Evolutionary conservation across 108 stramenopile species (phyloP).

Genomic region (Seminavis robusta): DNA sequence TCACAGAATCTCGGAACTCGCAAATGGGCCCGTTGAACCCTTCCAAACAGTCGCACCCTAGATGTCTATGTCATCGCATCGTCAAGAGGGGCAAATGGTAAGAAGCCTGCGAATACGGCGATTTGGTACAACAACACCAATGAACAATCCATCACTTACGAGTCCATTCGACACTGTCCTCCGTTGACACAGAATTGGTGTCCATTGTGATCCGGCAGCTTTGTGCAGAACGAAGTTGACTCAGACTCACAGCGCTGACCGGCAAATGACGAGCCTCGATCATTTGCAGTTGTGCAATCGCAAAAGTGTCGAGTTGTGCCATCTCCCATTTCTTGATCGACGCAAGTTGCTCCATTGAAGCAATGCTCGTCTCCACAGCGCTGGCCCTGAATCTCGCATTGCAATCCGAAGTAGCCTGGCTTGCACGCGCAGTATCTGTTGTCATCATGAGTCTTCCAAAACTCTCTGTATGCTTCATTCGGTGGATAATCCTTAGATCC

Average conservation of each 20-base stretch:
- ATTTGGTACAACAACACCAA: conserved; percentile 1
- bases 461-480: conserved; percentile 7
- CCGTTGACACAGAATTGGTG: conserved; percentile 17
- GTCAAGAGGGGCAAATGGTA: conserved; percentile 8
- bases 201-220: background rate
- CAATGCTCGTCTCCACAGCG: conserved; percentile 37
- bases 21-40: conserved; percentile 35
- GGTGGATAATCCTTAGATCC: conserved; percentile 28
- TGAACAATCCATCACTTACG: conserved; percentile 3
- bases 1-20: conserved; percentile 15
- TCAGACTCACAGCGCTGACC: conserved; percentile 5
- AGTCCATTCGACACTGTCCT: conserved; percentile 3
- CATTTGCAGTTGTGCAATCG: conserved; percentile 48
- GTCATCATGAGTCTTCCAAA: conserved; percentile 8
- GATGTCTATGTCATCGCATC: conserved; percentile 1
- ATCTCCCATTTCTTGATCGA: conserved; percentile 6
- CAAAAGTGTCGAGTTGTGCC: conserved; percentile 29
- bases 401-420: conserved; percentile 24
- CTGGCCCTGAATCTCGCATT: conserved; percentile 24
- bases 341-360: conserved; percentile 30
- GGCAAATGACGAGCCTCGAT: conserved; percentile 2
- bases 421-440: conserved; percentile 37
- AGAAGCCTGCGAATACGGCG: background rate
- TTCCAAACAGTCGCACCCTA: conserved; percentile 27
- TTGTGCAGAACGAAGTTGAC: conserved; percentile 5